Evolutionary conservation across 352 stramenopile genomes (phyloP), one percentile per base, ranked within the genome.

Genomic region (Peronospora farinosa): DNA sequence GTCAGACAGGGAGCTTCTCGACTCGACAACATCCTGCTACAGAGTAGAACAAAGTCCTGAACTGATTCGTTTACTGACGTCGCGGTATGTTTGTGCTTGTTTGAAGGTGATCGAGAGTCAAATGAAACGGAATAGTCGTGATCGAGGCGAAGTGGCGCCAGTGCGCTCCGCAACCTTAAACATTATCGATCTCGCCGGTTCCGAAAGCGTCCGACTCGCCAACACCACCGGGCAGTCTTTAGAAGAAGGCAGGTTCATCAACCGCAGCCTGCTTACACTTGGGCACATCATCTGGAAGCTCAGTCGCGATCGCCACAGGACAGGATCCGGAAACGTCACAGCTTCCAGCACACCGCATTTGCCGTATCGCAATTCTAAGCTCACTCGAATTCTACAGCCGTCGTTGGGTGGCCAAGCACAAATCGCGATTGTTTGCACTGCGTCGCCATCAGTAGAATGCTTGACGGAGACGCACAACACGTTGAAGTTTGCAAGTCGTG

Each of bases 321-420:
- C 47, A 40, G 42, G 45, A 35, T 17, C 52, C 7, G 40, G 55
- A 30, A 43, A 54, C 23, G 41, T 52, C 30, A 51, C 27, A 35
- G 21, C 47, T 5, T 55, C 51, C 13, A 63, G 41, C 37, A 59
- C 43, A 10, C 64, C 37, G 2, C 93, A 98, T 54, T 72, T 99
- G 32, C 97, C 96, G 60, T 99, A 97, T 64, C 89, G 96, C 47
- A 97, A 99, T 72, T 98, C 88, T 2, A 99, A 99, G 69, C 72
- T 99, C 47, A 99, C 96, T 35, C 81, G 96, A 13, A 96, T 99
- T 57, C 63, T 99, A 2, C 95, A 99, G 72, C 93, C 96, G 5
- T 97, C 92, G 10, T 72, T 99, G 10, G 91, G 85, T 16, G 96
- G 96, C 7, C 97, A 98, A 67, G 92, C 94, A 31, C 79, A 93